Evolutionary conservation across 2,329 filamentous ascomycete species (phyloP), one percentile per base, ranked within the genome.

Genomic region (Fusarium hainanense): DNA sequence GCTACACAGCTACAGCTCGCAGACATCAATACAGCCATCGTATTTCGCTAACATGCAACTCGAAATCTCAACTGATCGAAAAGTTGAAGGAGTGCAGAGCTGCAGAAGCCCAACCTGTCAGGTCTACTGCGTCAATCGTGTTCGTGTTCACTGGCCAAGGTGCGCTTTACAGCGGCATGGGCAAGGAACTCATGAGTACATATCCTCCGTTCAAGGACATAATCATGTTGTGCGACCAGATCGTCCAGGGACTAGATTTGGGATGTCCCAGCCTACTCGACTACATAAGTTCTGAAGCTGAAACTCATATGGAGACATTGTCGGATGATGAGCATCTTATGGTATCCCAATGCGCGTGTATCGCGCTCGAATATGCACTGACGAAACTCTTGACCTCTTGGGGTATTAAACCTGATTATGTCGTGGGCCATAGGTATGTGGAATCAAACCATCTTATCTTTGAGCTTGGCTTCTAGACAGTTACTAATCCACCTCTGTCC

Each of bases 401-500:
- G 46, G 55, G 40, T 6, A 21, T 58, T 10, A 52, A 44, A 7
- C 40, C 55, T 6, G 6, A 58, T 13, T 52, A 44, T 37, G 18
- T 58, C 6, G n/a, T 58, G 2, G 55, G 55, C 4, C 55, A 58
- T 18, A 58, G 55, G 54, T 58, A 25, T 27, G 54, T 28, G 27
- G 27, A 28, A 28, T 27, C 4, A 2, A 5, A 27, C 27, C 10
- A 11, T 11, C 27, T 11, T 4, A 27, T 28, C 0, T 28, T 28
- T 2, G 27, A 2, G 11, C 11, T 28, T 28, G 27, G 25, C 4
- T 28, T 28, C 10, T 28, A 1, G 4, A 28, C 5, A 20, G 16
- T 23, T 1, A 49, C 43, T 56, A 14, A 56, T 14, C 11, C 7
- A 7, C 9, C 6, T 37, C 27, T 12, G 9, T 6, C n/a, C 9